phyloP scores from a whole-genome alignment of 1,284 basidiomycete species.

The Tremellales sp. region DNA sequence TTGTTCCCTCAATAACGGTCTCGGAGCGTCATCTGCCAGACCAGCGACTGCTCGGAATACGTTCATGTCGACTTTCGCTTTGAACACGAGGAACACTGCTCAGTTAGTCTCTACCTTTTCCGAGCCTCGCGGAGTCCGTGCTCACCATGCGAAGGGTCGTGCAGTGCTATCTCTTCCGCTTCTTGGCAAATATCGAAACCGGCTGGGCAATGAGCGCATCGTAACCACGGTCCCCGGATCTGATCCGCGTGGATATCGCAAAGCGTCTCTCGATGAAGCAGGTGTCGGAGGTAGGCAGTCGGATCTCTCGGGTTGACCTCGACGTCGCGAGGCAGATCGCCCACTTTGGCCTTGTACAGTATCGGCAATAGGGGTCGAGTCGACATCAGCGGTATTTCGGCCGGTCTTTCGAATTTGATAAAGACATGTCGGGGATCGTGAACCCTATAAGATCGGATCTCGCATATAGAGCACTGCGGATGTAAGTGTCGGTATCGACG shows the following conservation, averaged over 20 bases:
- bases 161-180: constrained; percentile 72
- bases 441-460: constrained; percentile 65
- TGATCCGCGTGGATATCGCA: constrained; percentile 47
- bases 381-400: constrained; percentile 65
- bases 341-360: constrained; percentile 65
- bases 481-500: not conserved
- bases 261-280: constrained; percentile 57
- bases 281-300: constrained; percentile 61
- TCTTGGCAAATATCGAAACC: constrained; percentile 67
- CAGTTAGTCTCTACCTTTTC: not conserved
- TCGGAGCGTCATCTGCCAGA: constrained; percentile 32
- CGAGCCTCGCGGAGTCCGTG: constrained; percentile 8
- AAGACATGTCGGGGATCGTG: constrained; percentile 82
- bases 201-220: constrained; percentile 76
- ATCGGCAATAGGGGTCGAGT: constrained; percentile 60
- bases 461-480: constrained; percentile 72
- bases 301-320: constrained; percentile 50
- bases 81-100: constrained; percentile 75
- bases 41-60: constrained; percentile 37
- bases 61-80: constrained; percentile 60
- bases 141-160: constrained; percentile 69
- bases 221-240: constrained; percentile 78
- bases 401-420: constrained; percentile 74
- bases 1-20: constrained; percentile 35
- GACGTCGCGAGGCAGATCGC: constrained; percentile 51